phyloP scores from a whole-genome alignment of 208 protist genomes.

The Leptomonas seymouri region DNA sequence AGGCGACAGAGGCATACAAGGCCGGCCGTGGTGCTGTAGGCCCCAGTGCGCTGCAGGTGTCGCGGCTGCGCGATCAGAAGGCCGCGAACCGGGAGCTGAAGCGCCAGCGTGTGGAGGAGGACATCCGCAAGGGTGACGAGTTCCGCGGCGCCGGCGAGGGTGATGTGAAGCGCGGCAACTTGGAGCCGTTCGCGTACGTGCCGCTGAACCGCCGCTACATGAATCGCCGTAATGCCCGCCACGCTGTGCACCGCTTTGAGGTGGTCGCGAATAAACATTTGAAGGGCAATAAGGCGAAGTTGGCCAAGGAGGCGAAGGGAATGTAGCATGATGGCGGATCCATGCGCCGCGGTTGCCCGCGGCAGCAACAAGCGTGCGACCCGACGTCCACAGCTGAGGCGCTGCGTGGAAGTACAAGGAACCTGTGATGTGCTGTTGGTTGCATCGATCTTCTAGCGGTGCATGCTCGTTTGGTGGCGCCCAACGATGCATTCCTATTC shows the following conservation, averaged over 20 bases:
- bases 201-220: conserved; percentile 90
- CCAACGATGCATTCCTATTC: no score
- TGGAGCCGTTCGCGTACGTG: conserved; percentile 91
- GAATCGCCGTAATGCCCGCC: conserved; percentile 84
- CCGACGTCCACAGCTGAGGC: no score
- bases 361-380: no score
- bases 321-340: conserved; percentile 7
- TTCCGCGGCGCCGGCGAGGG: conserved; percentile 76
- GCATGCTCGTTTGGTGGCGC: no score
- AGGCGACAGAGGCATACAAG: conserved; percentile 34
- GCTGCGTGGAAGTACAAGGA: no score
- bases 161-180: conserved; percentile 83
- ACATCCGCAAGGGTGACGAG: conserved; percentile 88
- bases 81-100: conserved; percentile 61
- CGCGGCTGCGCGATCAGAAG: conserved; percentile 72
- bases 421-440: no score
- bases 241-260: conserved; percentile 84
- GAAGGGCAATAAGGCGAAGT: conserved; percentile 89
- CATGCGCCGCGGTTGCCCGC: neutral
- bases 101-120: conserved; percentile 82
- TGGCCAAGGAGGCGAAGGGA: conserved; percentile 40
- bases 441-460: no score
- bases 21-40: conserved; percentile 26
- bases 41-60: conserved; percentile 37
- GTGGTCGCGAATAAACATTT: conserved; percentile 51